phyloP scores from a whole-genome alignment of 2,329 filamentous ascomycete species.

The Neocucurbitaria cava region DNA sequence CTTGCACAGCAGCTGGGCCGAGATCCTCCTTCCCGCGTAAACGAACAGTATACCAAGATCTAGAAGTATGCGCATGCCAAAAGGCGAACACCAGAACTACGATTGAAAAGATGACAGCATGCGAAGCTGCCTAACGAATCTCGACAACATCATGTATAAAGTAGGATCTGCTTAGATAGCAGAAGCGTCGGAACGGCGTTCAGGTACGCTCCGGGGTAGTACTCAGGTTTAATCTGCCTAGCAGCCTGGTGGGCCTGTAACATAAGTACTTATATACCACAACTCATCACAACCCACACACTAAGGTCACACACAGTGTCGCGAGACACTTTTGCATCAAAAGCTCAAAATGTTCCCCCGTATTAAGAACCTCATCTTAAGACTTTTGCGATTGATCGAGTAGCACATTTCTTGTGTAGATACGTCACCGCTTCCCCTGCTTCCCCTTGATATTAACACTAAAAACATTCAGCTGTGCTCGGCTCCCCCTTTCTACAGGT shows the following conservation, averaged over 20 bases:
- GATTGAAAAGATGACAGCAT: background rate
- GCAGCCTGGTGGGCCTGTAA: constrained; percentile 8
- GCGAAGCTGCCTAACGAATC: background rate
- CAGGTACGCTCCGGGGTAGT: constrained; percentile 5
- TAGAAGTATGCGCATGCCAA: background rate
- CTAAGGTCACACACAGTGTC: constrained; percentile 3
- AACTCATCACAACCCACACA: constrained; percentile 8
- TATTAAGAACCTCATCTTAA: constrained; percentile 5
- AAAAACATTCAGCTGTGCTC: constrained; percentile 22
- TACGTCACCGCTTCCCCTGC: constrained; percentile 17
- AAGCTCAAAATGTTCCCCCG: constrained; percentile 6
- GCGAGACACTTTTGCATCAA: constrained; percentile 7
- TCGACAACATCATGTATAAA: constrained; percentile 5
- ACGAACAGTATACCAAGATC: constrained; percentile 12
- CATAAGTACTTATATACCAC: constrained; percentile 15
- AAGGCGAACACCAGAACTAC: background rate
- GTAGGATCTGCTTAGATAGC: background rate
- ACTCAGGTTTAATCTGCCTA: background rate
- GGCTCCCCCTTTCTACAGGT: constrained; percentile 22
- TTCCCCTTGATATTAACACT: constrained; percentile 19
- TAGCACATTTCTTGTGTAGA: constrained; percentile 14
- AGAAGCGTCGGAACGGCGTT: constrained; percentile 24
- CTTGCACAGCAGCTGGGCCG: constrained; percentile 60
- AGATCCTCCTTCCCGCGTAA: constrained; percentile 59
- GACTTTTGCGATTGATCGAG: constrained; percentile 1